phyloP scores from a whole-genome alignment of 139 green algal species.

The Asterochloris erici region DNA sequence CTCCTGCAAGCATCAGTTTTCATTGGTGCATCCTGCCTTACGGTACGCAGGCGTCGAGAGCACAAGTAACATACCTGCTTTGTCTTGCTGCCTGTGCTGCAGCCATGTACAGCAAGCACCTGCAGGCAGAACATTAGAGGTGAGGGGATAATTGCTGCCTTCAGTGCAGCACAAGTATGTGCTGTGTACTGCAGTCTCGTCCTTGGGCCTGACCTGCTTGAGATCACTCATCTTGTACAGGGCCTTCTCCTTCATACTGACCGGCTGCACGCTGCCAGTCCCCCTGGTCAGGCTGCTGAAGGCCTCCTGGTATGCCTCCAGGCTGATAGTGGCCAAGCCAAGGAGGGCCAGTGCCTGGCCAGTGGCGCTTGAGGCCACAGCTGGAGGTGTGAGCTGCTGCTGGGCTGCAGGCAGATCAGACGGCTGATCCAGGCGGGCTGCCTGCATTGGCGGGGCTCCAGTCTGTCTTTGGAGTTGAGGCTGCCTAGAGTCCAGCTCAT shows the following conservation, averaged over 20 bases:
- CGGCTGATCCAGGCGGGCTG: no score
- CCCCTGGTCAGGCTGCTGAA: conserved; percentile 34
- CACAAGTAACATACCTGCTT: neutral
- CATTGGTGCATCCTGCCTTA: neutral
- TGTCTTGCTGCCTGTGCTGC: conserved; percentile 6
- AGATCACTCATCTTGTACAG: conserved; percentile 38
- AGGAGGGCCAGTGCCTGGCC: no score
- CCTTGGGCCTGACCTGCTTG: conserved; percentile 11
- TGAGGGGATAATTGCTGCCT: neutral
- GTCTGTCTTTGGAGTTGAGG: no score
- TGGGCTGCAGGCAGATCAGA: no score
- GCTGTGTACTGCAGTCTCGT: no score
- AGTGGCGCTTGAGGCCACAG: no score
- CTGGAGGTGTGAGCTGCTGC: no score
- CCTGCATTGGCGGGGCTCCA: no score
- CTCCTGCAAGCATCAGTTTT: neutral
- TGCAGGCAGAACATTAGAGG: neutral
- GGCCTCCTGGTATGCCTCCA: conserved; percentile 21
- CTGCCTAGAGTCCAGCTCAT: no score
- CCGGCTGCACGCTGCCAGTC: conserved; percentile 15
- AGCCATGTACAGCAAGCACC: conserved; percentile 24
- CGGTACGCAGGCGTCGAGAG: neutral
- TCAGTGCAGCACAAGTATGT: no score
- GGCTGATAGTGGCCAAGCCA: no score
- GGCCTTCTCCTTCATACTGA: conserved; percentile 28